These are phyloP conservation scores for Paecilomyces variotii DNA, from an alignment of 2,329 filamentous ascomycete species.

Conservation along the genomic window DNA sequence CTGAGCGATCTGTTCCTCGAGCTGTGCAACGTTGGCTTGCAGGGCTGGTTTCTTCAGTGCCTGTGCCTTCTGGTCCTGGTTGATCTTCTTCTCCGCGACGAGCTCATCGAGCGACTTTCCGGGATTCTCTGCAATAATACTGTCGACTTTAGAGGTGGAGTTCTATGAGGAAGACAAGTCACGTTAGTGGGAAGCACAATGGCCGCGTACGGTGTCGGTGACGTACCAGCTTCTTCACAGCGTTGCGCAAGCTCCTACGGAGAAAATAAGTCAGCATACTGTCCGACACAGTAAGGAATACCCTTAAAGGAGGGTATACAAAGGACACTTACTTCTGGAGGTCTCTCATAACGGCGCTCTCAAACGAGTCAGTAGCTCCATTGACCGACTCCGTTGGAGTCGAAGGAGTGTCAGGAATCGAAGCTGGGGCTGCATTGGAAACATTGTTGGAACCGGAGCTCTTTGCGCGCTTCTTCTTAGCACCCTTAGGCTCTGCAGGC, in stretches of 20 bases:
- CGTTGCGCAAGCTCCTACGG: conserved; percentile 74
- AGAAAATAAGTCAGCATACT: conserved; percentile 11
- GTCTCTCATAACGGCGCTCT: conserved; percentile 78
- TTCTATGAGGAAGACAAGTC: conserved; percentile 33
- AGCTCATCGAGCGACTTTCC: conserved; percentile 55
- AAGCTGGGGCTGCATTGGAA: conserved; percentile 30
- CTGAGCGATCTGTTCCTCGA: conserved; percentile 54
- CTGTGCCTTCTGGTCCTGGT: conserved; percentile 57
- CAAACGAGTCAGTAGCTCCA: conserved; percentile 52
- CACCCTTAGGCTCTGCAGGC: conserved; percentile 56
- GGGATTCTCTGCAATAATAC: conserved; percentile 53
- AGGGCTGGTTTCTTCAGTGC: conserved; percentile 55
- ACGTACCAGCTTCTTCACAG: conserved; percentile 89
- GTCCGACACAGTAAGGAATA: conserved; percentile 9
- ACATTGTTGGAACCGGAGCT: conserved; percentile 34
- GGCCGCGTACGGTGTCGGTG: not conserved
- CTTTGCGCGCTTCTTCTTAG: conserved; percentile 55
- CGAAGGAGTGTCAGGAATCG: conserved; percentile 15
- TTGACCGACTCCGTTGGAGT: conserved; percentile 42
- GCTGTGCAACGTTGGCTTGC: conserved; percentile 47
- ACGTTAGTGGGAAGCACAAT: conserved; percentile 11
- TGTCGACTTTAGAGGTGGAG: conserved; percentile 52
- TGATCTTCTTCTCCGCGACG: conserved; percentile 55
- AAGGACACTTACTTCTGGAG: conserved; percentile 66
- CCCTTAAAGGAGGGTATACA: not conserved